These are phyloP conservation scores for Ophiostoma triangulosporum DNA, from an alignment of 2,329 filamentous ascomycete genomes.

Conservation along the genomic window DNA sequence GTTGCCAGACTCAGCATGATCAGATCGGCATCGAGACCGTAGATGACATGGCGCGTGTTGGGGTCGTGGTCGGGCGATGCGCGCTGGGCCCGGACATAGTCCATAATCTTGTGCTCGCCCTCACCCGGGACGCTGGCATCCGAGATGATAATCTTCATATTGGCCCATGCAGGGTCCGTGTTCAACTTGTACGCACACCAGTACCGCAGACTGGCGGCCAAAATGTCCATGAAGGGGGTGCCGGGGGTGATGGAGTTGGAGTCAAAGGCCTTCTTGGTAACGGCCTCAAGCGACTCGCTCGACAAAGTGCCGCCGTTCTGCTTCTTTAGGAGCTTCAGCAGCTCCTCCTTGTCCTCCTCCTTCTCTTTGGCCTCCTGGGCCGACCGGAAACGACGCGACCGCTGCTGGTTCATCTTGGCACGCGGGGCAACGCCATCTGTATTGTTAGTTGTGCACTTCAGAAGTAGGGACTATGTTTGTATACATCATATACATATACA, in stretches of 20 bases:
- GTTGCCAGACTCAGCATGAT: conserved; percentile 98
- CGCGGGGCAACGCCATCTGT: conserved; percentile 89
- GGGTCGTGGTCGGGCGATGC: conserved; percentile 84
- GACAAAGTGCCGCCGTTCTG: conserved; percentile 56
- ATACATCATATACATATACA: conserved; percentile 20
- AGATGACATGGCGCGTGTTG: conserved; percentile 95
- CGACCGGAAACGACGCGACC: conserved; percentile 85
- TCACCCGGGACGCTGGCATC: conserved; percentile 96
- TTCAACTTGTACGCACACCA: conserved; percentile 98
- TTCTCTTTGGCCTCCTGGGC: conserved; percentile 92
- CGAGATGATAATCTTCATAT: conserved; percentile 94
- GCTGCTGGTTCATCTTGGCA: conserved; percentile 99
- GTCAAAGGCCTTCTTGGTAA: conserved; percentile 85
- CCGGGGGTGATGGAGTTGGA: conserved; percentile 79
- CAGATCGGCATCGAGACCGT: conserved; percentile 91
- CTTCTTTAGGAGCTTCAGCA: conserved; percentile 70
- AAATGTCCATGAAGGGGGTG: conserved; percentile 96
- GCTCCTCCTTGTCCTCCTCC: conserved; percentile 77
- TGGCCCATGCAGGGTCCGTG: conserved; percentile 89
- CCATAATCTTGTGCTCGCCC: conserved; percentile 99
- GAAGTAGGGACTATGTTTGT: no score
- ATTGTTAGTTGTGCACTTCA: background rate
- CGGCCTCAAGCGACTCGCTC: conserved; percentile 45
- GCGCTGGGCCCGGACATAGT: conserved; percentile 88
- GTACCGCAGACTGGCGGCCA: conserved; percentile 80